Evolutionary conservation across 129 eudicot species (phyloP).

Genomic region (Sambucus nigra): DNA sequence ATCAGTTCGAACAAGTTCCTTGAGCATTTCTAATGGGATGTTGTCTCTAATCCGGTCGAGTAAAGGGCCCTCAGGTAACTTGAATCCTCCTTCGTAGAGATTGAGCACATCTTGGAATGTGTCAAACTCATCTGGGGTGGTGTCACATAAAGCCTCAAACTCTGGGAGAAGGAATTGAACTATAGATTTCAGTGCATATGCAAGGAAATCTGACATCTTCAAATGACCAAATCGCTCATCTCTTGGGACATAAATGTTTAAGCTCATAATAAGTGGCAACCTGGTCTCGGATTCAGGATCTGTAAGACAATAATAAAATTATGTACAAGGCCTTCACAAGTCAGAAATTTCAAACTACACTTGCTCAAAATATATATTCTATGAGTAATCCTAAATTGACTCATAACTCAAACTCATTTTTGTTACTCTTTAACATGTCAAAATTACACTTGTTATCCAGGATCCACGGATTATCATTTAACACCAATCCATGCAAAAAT

Average conservation of each 20-base stretch:
- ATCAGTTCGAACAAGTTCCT: slow-evolving; percentile 27
- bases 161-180: slow-evolving; percentile 28
- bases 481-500: no score
- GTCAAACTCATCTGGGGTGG: slow-evolving; percentile 28
- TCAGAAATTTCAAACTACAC: not conserved
- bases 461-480: no score
- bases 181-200: slow-evolving; percentile 29
- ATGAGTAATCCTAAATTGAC: no score
- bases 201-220: slow-evolving; percentile 46
- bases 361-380: no score
- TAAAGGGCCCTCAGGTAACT: slow-evolving; percentile 21
- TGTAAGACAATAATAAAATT: slow-evolving; percentile 11
- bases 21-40: slow-evolving; percentile 31
- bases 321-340: not conserved
- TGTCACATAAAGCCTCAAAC: slow-evolving; percentile 26
- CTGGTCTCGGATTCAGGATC: slow-evolving; percentile 58
- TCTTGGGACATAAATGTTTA: slow-evolving; percentile 52
- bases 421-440: no score
- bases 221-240: slow-evolving; percentile 47
- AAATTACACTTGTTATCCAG: no score
- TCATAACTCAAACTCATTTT: no score
- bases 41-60: slow-evolving; percentile 12
- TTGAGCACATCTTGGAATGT: slow-evolving; percentile 34
- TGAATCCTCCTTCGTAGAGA: slow-evolving; percentile 41
- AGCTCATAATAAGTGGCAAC: slow-evolving; percentile 25